Evolutionary conservation across 208 protist species (phyloP), one percentile per base, ranked within the genome.

Genomic region (Crithidia thermophila): DNA sequence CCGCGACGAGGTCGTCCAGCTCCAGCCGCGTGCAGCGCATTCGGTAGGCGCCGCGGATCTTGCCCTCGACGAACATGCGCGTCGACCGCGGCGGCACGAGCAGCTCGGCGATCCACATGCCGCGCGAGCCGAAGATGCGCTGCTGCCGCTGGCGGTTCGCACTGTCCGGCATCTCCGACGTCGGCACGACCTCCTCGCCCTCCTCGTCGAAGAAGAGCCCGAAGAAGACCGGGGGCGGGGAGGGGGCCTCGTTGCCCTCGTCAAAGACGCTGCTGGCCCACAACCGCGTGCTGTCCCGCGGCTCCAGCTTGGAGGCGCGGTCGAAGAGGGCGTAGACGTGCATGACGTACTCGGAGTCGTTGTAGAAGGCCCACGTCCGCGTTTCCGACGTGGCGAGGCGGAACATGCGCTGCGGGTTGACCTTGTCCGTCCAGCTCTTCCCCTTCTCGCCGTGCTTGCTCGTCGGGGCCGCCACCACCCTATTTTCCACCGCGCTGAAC

Each of bases 331-430:
- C 67, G 49, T 43, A 56, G 37, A 90, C 60, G 65, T 79, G 76
- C 73, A 90, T 84, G 33, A 71, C 45, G 71, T 75, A 86, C 21
- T 72, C 64, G 7, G 51, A 60, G 36, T 86, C 84, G 68, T 90
- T 90, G 74, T 86, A 90, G 71, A 82, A 90, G 52, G 69, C 69
- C 84, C 84, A 89, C 50, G 61, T 76, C 60, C 64, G 72, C 40
- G 67, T 82, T 57, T 81, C 75, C 42, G 52, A 60, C 25, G 63
- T 69, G 23, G 51, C 52, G 13, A 69, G 51, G 36, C 63, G 63
- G 16, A 70, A 61, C 39, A 70, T 31, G 31, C 52, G 64, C 52
- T 70, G 64, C 42, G 42, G 52, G 52, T 52, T 36, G 14, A 82
- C 82, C 5, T 27, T 3, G 30, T 43, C 53, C 11, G 14, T 34